Conservation (phyloP, 768 basidiomycete species). For the Naganishia randhawae region DNA sequence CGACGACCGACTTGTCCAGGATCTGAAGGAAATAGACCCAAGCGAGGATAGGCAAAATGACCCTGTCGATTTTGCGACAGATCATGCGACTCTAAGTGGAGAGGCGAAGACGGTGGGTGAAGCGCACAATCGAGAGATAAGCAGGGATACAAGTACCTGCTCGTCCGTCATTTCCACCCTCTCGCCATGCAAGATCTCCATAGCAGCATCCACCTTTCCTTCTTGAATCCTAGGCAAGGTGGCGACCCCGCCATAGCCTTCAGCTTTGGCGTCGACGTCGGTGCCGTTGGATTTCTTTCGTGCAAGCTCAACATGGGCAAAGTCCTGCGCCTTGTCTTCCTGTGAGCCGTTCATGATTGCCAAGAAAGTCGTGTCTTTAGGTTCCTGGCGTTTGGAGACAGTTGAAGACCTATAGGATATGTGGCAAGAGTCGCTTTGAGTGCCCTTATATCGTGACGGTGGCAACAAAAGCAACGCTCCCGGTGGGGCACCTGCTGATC, state of each 20-base stretch:
- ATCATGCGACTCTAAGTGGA: constrained; percentile 34
- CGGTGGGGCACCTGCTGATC: too few relatives aligned
- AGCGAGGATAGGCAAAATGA: constrained; percentile 41
- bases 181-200: constrained; percentile 13
- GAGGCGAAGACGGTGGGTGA: not conserved
- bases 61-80: constrained; percentile 43
- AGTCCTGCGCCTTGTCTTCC: not conserved
- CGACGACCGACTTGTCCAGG: constrained; percentile 26
- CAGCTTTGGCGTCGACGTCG: not conserved
- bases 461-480: too few relatives aligned
- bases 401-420: not conserved
- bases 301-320: constrained; percentile 4
- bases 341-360: not conserved
- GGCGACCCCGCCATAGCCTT: not conserved
- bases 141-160: constrained; percentile 1
- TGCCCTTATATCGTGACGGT: too few relatives aligned
- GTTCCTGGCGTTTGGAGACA: not conserved
- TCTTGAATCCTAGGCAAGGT: not conserved
- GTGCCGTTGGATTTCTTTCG: not conserved
- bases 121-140: not conserved
- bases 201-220: constrained; percentile 1
- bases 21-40: constrained; percentile 49
- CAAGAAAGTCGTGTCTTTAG: not conserved
- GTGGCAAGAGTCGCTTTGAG: not conserved
- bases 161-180: constrained; percentile 22